A percentile compares a stretch with the other conserved stretches of the same genome.
Evolutionary conservation across 2,329 filamentous ascomycete genomes (phyloP).

Genomic region (Fusarium fracticaudum): DNA sequence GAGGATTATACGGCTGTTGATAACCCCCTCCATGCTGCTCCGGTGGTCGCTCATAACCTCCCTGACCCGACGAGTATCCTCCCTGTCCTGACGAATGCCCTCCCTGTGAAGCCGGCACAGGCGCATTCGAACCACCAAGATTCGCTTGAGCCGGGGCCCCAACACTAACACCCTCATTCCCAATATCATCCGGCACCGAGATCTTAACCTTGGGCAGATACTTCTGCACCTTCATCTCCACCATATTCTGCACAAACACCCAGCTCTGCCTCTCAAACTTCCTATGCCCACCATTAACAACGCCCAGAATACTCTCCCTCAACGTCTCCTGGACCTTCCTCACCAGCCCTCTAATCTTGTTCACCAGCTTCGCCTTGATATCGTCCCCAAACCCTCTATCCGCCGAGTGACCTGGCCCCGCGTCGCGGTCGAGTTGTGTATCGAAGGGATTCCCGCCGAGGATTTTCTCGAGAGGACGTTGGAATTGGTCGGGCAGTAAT

Average conservation of each 20-base stretch:
- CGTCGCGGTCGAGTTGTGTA: conserved; percentile 52
- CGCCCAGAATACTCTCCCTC: conserved; percentile 54
- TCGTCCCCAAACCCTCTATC: conserved; percentile 56
- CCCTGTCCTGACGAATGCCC: not conserved
- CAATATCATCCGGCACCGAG: conserved; percentile 57
- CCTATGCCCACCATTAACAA: conserved; percentile 58
- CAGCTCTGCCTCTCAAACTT: conserved; percentile 58
- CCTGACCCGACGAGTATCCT: not conserved
- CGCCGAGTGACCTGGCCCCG: conserved; percentile 28
- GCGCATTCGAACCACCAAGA: conserved; percentile 46
- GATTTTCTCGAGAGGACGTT: conserved; percentile 56
- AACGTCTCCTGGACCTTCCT: conserved; percentile 58
- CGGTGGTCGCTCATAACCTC: conserved; percentile 20
- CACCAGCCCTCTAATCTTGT: conserved; percentile 55
- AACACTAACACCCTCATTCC: conserved; percentile 57
- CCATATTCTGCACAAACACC: conserved; percentile 57
- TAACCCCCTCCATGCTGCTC: conserved; percentile 21
- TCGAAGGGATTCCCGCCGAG: conserved; percentile 59
- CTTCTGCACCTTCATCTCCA: conserved; percentile 57
- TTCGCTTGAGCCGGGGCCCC: conserved; percentile 49
- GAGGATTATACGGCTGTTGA: conserved; percentile 41
- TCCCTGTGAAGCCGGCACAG: conserved; percentile 36
- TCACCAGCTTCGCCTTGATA: conserved; percentile 55
- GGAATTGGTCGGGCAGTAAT: conserved; percentile 54
- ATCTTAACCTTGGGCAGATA: conserved; percentile 58